Evolutionary conservation across 257 asterid species (phyloP).

Genomic region (Scutellaria barbata): DNA sequence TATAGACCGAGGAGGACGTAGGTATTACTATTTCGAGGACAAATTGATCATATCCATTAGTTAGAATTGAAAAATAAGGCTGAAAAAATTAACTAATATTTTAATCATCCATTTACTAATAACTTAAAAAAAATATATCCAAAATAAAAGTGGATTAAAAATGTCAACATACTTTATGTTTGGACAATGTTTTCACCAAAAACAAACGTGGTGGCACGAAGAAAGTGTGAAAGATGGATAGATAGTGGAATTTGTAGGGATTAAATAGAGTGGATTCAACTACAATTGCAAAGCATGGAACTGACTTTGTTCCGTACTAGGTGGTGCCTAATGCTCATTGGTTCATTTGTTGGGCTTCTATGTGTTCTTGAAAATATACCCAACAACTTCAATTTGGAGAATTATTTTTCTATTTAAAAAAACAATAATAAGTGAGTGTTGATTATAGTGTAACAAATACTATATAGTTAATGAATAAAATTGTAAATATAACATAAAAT

Average conservation of each 20-base stretch:
- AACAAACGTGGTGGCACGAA: slow-evolving; percentile 25
- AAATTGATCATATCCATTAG: too few species aligned
- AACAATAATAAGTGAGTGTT: too few species aligned
- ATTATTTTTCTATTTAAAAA: too few species aligned
- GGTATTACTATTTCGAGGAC: too few species aligned
- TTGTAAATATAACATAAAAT: too few species aligned
- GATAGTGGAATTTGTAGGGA: slow-evolving; percentile 9
- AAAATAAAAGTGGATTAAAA: background rate
- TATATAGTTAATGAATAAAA: too few species aligned
- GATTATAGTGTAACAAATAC: too few species aligned
- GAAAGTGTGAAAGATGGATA: background rate
- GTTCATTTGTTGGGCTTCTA: background rate
- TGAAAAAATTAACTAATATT: background rate
- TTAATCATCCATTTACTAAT: background rate
- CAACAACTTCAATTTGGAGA: too few species aligned
- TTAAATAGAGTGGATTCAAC: background rate
- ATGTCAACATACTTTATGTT: background rate
- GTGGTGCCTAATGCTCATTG: slow-evolving; percentile 9
- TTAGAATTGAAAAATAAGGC: background rate
- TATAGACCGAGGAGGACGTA: too few species aligned
- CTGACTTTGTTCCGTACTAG: slow-evolving; percentile 31
- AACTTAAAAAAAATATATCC: slow-evolving; percentile 13
- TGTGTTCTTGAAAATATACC: too few species aligned
- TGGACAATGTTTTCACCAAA: background rate
- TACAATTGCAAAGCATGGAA: background rate